Conservation (phyloP, 352 stramenopile genomes). For the Chrysophaeum taylorii region DNA sequence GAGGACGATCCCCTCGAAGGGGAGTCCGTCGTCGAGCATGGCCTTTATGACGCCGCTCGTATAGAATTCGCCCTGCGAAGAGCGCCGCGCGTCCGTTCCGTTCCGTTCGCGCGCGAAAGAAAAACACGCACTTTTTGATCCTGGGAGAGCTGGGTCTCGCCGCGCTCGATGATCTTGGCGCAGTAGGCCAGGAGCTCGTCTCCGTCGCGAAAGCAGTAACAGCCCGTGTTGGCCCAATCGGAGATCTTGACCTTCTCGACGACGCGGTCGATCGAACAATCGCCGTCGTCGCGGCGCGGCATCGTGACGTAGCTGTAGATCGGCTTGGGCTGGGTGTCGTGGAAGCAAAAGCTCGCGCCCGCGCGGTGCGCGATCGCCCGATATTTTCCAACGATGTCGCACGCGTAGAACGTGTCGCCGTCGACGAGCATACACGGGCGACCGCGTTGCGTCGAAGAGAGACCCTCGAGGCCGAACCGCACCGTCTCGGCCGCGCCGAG, state of each 20-base stretch:
- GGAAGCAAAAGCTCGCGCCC: neutral
- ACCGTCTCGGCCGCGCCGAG: constrained; percentile 13
- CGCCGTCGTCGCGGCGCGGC: neutral
- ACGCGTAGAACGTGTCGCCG: constrained; percentile 14
- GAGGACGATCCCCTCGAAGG: constrained; percentile 7
- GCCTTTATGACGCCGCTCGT: constrained; percentile 14
- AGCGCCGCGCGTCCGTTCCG: neutral
- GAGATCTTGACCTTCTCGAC: constrained; percentile 13
- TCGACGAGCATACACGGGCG: constrained; percentile 10
- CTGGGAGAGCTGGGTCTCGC: too few species aligned
- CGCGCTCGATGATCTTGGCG: constrained; percentile 3
- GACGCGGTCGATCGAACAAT: neutral
- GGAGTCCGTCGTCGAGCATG: constrained; percentile 9
- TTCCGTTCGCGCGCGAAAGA: neutral
- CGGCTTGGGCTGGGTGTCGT: constrained; percentile 12
- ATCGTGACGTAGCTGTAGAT: constrained; percentile 9
- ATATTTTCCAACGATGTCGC: neutral
- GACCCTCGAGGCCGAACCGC: constrained; percentile 10
- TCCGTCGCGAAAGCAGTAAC: constrained; percentile 7
- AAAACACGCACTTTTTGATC: too few species aligned
- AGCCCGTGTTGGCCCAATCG: constrained; percentile 16
- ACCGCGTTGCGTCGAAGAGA: neutral
- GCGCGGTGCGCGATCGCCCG: neutral
- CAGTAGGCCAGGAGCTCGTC: neutral
- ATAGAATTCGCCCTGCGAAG: constrained; percentile 10